Evolutionary conservation across 805 yeast genomes (phyloP), one percentile per base, ranked within the genome.

Genomic region (Komagataella phaffii): DNA sequence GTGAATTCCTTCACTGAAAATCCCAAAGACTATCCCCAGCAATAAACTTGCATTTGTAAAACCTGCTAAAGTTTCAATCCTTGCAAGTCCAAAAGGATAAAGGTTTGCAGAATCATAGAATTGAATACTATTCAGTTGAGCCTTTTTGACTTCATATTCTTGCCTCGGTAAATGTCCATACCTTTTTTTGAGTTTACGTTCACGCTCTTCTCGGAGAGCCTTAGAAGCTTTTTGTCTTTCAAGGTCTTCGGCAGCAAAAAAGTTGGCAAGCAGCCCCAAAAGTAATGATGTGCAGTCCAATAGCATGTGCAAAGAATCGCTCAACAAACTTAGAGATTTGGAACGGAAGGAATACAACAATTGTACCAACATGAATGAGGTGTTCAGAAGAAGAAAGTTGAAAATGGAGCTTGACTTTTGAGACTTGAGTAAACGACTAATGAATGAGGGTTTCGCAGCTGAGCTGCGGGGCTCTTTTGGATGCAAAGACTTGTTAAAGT

Each of bases 231-330:
- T 12, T 21, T 50, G 45, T 4, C 45, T 17, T 23, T 44, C 47
- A 10, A 30, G 23, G 49, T 63, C 60, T 24, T 62, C 60, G 45
- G 63, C 52, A 56, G 74, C 57, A 56, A 69, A 56, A 61, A 67
- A 12, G 79, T 95, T 87, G 0, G 99, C 99, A 23, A 91, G 73
- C 2, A 93, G 70, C 0, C 99, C 99, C 30, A 93, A 76, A 2
- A 93, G 80, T 52, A 93, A 70, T 0, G 98, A 95, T 0, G 88
- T 76, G 64, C 99, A 93, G 65, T 93, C 99, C 52, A 93, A 72
- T 2, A 95, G 85, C 99, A 93, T 93, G 65, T 93, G 99, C 50
- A 93, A 73, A 1, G 96, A 88, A 62, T 93, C 99, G 17, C 96
- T 88, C 50, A 93, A 66, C 21, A 93, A 71, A 8, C 99, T 97